These are phyloP conservation scores for Xylariaceae sp. DNA, from an alignment of 2,329 filamentous ascomycete species.

Conservation along the genomic window DNA sequence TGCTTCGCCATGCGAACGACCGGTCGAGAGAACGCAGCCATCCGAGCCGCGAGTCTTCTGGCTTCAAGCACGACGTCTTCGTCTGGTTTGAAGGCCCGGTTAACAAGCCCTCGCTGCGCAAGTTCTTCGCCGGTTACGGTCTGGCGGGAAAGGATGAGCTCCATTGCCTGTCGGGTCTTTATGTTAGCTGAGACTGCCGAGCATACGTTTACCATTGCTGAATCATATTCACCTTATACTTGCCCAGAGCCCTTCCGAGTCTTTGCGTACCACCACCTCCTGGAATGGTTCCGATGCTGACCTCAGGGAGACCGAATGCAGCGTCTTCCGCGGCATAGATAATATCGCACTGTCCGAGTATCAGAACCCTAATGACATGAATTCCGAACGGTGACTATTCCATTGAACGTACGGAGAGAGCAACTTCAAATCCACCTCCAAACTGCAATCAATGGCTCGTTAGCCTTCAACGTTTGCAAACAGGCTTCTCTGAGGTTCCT, in stretches of 20 bases:
- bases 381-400: conserved; percentile 1
- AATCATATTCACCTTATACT: conserved; percentile 30
- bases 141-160: conserved; percentile 42
- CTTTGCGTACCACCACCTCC: conserved; percentile 81
- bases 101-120: conserved; percentile 39
- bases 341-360: conserved; percentile 35
- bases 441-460: conserved; percentile 33
- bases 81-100: conserved; percentile 32
- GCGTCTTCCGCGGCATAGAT: conserved; percentile 74
- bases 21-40: conserved; percentile 39
- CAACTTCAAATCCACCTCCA: conserved; percentile 49
- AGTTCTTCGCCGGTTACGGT: conserved; percentile 36
- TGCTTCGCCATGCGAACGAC: conserved; percentile 42
- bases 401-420: conserved; percentile 39
- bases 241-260: conserved; percentile 35
- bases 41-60: conserved; percentile 36
- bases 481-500: neutral
- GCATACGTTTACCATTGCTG: neutral
- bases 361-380: neutral
- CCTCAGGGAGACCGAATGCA: conserved; percentile 91
- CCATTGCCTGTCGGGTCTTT: conserved; percentile 39
- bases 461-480: neutral
- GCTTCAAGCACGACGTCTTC: conserved; percentile 38
- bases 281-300: conserved; percentile 87
- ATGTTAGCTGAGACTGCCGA: conserved; percentile 4